Evolutionary conservation across 345 rosid genomes (phyloP).

Genomic region (Populus simonii): DNA sequence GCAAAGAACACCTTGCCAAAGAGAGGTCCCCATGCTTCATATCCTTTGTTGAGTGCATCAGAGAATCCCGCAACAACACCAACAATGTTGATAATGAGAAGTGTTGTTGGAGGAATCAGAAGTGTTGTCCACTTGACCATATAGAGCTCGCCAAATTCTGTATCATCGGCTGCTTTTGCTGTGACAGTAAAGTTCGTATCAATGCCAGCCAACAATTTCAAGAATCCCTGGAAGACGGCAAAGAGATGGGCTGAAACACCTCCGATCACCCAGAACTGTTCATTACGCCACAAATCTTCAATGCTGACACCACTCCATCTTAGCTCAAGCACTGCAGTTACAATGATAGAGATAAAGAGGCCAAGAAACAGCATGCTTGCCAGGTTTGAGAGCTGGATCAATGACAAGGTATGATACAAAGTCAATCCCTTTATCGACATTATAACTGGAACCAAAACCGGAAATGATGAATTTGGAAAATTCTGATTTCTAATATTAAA

Average conservation of each 20-base stretch:
- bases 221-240: conserved; percentile 92
- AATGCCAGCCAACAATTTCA: conserved; percentile 84
- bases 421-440: background rate
- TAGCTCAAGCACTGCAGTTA: conserved; percentile 80
- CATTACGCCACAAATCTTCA: conserved; percentile 93
- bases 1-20: conserved; percentile 94
- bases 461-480: background rate
- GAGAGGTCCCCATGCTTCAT: conserved; percentile 96
- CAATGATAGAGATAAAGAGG: conserved; percentile 82
- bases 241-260: conserved; percentile 97
- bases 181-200: conserved; percentile 99
- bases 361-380: conserved; percentile 88
- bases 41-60: conserved; percentile 93
- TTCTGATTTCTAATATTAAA: background rate
- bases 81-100: conserved; percentile 75
- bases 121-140: conserved; percentile 92
- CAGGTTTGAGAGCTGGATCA: conserved; percentile 77
- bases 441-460: background rate
- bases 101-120: conserved; percentile 85
- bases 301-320: conserved; percentile 97
- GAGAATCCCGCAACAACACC: conserved; percentile 99
- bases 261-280: conserved; percentile 97
- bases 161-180: conserved; percentile 80
- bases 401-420: background rate
- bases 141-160: conserved; percentile 92